These are phyloP conservation scores for Aspergillus sojae DNA, from an alignment of 2,329 filamentous ascomycete genomes.

Conservation along the genomic window DNA sequence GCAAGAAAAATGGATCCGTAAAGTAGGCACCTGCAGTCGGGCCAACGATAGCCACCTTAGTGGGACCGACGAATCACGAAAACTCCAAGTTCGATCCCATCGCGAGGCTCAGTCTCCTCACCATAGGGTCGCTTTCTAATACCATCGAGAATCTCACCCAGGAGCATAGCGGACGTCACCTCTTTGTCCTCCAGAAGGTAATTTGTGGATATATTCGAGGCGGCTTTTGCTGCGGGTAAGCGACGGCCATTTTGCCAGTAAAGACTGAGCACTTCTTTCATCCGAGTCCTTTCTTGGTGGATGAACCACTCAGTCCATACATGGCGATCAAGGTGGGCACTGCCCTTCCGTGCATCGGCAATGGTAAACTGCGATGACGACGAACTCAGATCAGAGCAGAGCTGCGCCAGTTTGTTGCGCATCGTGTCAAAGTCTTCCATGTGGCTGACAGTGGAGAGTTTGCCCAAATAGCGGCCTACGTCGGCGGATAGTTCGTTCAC, in stretches of 20 bases:
- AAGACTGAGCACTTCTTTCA: slow-evolving; percentile 52
- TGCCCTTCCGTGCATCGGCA: slow-evolving; percentile 55
- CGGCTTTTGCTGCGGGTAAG: slow-evolving; percentile 32
- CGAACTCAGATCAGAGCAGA: slow-evolving; percentile 45
- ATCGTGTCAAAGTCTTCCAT: slow-evolving; percentile 60
- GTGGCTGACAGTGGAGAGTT: slow-evolving; percentile 55
- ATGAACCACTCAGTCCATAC: slow-evolving; percentile 68
- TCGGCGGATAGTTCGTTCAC: slow-evolving; percentile 62
- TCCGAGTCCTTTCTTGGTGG: slow-evolving; percentile 63
- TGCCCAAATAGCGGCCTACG: slow-evolving; percentile 56
- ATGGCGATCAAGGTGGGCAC: slow-evolving; percentile 53
- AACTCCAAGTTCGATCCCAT: slow-evolving; percentile 51
- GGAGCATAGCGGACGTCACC: slow-evolving; percentile 57
- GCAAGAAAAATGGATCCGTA: slow-evolving; percentile 4
- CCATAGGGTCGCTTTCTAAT: slow-evolving; percentile 56
- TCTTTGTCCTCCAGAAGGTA: slow-evolving; percentile 44
- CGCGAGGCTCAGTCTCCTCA: slow-evolving; percentile 45
- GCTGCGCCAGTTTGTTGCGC: slow-evolving; percentile 40
- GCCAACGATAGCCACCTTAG: slow-evolving; percentile 18
- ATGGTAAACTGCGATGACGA: slow-evolving; percentile 46
- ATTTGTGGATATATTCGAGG: slow-evolving; percentile 27
- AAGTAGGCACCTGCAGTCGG: not conserved
- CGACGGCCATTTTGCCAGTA: slow-evolving; percentile 46
- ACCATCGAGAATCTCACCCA: slow-evolving; percentile 61
- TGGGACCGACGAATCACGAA: slow-evolving; percentile 52